Conservation (phyloP, 495 filamentous ascomycete species). For the Xanthoparmelia taractica region DNA sequence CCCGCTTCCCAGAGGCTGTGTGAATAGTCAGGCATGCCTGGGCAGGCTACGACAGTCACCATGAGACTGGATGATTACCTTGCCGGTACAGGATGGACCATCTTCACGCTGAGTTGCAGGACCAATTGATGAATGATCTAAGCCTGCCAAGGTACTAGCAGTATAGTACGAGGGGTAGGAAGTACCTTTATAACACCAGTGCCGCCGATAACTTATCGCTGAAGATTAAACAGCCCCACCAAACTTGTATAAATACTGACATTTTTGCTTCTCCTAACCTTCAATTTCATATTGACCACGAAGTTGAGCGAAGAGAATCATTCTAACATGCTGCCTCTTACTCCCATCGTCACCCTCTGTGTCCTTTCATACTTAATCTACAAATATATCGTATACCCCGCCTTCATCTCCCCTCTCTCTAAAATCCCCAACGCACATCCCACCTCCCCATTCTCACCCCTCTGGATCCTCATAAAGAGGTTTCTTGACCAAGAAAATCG, state of each 20-base stretch:
- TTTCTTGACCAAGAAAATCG: conserved; percentile 52
- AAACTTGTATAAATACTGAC: no score
- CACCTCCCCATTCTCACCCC: conserved; percentile 53
- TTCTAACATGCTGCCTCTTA: neutral
- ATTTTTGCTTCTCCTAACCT: neutral
- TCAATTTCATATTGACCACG: no score
- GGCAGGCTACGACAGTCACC: neutral
- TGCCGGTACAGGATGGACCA: neutral
- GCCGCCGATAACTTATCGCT: neutral
- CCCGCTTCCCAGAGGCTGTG: neutral
- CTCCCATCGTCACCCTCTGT: neutral
- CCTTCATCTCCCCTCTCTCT: conserved; percentile 58
- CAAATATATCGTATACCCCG: conserved; percentile 53
- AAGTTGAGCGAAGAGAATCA: no score
- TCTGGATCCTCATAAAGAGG: conserved; percentile 62
- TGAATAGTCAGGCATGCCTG: neutral
- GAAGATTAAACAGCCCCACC: no score
- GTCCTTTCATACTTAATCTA: conserved; percentile 35
- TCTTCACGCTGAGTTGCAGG: neutral
- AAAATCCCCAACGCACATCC: conserved; percentile 65
- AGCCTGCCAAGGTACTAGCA: neutral
- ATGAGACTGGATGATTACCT: neutral
- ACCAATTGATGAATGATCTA: neutral
- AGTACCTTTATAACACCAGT: no score
- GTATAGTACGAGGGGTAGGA: no score